Evolutionary conservation across 2,329 filamentous ascomycete genomes (phyloP).

Genomic region (Aphanocladium album): DNA sequence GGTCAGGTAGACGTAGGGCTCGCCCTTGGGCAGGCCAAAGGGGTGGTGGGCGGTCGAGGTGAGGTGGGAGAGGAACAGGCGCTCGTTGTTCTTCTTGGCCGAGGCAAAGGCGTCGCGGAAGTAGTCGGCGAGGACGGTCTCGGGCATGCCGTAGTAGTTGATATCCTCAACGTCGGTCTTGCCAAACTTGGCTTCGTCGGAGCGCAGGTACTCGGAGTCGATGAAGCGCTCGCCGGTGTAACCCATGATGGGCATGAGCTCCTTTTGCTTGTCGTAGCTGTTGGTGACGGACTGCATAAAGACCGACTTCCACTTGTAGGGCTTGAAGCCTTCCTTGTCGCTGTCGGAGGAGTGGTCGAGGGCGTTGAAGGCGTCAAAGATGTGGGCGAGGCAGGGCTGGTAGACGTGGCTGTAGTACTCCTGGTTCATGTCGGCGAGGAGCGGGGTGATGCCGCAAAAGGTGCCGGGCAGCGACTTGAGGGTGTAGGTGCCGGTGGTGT

Average conservation of each 20-base stretch:
- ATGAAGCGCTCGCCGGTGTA: constrained; percentile 24
- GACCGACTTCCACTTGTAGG: constrained; percentile 27
- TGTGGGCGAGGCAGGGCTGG: constrained; percentile 39
- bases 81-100: constrained; percentile 25
- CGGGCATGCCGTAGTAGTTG: constrained; percentile 32
- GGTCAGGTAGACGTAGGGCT: constrained; percentile 23
- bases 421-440: constrained; percentile 38
- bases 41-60: constrained; percentile 33
- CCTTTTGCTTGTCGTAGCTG: constrained; percentile 29
- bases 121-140: constrained; percentile 27
- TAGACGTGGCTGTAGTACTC: constrained; percentile 38
- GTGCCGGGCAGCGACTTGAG: constrained; percentile 38
- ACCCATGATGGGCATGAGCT: constrained; percentile 27
- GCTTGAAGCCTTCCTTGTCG: constrained; percentile 18
- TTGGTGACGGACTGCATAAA: constrained; percentile 31
- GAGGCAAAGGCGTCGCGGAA: constrained; percentile 27
- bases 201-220: constrained; percentile 25
- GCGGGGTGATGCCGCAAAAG: constrained; percentile 37
- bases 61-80: constrained; percentile 30
- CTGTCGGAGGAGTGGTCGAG: constrained; percentile 15
- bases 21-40: constrained; percentile 25
- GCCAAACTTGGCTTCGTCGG: constrained; percentile 25
- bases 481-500: constrained; percentile 39
- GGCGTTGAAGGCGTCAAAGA: constrained; percentile 30
- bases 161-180: constrained; percentile 25